phyloP scores from a whole-genome alignment of 345 rosid genomes.

The Pelargonium nanum region DNA sequence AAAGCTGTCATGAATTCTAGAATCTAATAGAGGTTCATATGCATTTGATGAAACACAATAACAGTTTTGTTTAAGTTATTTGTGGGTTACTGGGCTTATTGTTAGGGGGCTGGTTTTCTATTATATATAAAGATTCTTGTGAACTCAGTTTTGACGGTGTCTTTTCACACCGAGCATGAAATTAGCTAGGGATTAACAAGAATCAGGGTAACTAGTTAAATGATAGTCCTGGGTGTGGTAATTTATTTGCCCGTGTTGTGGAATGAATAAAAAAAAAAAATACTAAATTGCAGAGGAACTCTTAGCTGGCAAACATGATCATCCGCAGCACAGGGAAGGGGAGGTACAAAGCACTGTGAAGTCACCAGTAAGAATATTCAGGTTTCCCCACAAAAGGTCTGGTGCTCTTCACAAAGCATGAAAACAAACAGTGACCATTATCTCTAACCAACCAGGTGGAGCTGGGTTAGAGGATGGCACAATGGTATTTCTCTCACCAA shows the following conservation, averaged over 20 bases:
- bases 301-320: not conserved
- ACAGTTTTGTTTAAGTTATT: not conserved
- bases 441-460: not conserved
- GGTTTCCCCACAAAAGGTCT: too few relatives aligned
- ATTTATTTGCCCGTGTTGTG: not conserved
- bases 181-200: not conserved
- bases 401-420: too few relatives aligned
- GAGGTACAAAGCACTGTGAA: not conserved
- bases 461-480: too few relatives aligned
- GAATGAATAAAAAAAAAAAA: not conserved
- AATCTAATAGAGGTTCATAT: not conserved
- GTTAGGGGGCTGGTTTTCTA: not conserved
- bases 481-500: too few relatives aligned
- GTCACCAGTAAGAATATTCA: not conserved
- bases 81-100: not conserved
- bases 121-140: not conserved
- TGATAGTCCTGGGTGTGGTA: not conserved
- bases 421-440: not conserved
- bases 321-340: not conserved
- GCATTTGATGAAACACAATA: not conserved
- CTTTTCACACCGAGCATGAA: not conserved
- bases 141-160: not conserved
- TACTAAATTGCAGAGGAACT: not conserved
- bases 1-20: constrained; percentile 15
- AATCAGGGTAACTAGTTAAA: too few relatives aligned